Evolutionary conservation across 176 grass and related monocot species (phyloP), one percentile per base, ranked within the genome.

Genomic region (Phragmites australis): DNA sequence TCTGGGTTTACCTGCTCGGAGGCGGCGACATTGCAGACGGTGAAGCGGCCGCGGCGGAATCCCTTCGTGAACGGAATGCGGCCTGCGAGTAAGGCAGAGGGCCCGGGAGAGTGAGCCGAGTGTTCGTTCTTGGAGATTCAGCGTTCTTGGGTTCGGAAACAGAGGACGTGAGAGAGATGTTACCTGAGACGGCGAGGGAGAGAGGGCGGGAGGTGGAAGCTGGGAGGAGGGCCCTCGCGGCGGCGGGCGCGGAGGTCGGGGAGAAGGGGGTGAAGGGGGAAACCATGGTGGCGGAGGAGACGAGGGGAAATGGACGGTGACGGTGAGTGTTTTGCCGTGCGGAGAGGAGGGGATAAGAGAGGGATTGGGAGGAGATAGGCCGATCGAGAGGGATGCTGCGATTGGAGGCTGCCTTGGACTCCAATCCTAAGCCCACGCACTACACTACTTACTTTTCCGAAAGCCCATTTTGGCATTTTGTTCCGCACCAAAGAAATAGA

Each of bases 11-110:
- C 91, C 86, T 81, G 78, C 61, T 78, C 75, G 70, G 82, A 83
- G 58, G 85, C 65, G 15, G 88, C 88, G 23, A 90, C 88, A 81
- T 88, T 90, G 88, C 85, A 86, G n/a, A 90, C 65, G 43, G 84
- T 4, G 82, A 88, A 64, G 27, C 85, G 85, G 70, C 88, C 82
- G 71, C 74, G 54, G 39, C 82, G 77, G 81, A 59, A 46, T 0
- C 56, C 56, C 43, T 62, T 76, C 60, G 46, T 65, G 41, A 30
- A 81, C 17, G 66, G 70, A 58, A 87, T 58, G 21, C 69, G 81
- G 15, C 85, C 76, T 76, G 81, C 46, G 71, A 32, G 31, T 37
- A n/a, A 15, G 2, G 21, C 15, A 31, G 9, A 65, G 60, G 41
- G n/a, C n/a, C n/a, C 1, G 49, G 43, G 18, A 58, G 27, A 4